Evolutionary conservation across 345 rosid species (phyloP).

Genomic region (Salix brachista): DNA sequence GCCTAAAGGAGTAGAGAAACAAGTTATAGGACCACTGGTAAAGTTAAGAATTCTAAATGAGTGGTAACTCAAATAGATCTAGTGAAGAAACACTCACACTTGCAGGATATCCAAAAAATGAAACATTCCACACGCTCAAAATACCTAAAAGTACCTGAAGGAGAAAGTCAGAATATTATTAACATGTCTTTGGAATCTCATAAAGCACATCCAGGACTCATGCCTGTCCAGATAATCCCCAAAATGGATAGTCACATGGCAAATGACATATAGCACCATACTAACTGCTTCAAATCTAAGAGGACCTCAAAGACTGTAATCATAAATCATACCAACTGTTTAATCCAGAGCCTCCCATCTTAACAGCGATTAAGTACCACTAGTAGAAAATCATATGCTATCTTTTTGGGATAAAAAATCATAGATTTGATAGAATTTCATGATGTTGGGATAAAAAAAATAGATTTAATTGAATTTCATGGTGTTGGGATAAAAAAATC

Average conservation of each 20-base stretch:
- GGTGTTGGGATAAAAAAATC: background rate
- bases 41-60: conserved; percentile 6
- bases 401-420: background rate
- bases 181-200: background rate
- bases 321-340: background rate
- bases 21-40: conserved; percentile 7
- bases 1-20: conserved; percentile 51
- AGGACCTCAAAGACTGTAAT: background rate
- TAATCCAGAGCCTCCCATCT: background rate
- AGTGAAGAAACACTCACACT: conserved; percentile 47
- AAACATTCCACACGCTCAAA: conserved; percentile 89
- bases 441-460: background rate
- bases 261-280: background rate
- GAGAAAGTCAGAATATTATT: background rate
- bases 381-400: background rate
- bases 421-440: background rate
- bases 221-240: background rate
- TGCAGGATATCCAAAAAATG: conserved; percentile 91
- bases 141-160: conserved; percentile 83
- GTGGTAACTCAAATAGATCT: conserved; percentile 6
- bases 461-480: background rate
- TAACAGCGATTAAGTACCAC: background rate
- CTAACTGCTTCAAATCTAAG: background rate
- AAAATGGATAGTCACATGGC: background rate
- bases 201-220: background rate